phyloP scores from a whole-genome alignment of 2,329 filamentous ascomycete species.

The Aspergillus pseudonomiae region DNA sequence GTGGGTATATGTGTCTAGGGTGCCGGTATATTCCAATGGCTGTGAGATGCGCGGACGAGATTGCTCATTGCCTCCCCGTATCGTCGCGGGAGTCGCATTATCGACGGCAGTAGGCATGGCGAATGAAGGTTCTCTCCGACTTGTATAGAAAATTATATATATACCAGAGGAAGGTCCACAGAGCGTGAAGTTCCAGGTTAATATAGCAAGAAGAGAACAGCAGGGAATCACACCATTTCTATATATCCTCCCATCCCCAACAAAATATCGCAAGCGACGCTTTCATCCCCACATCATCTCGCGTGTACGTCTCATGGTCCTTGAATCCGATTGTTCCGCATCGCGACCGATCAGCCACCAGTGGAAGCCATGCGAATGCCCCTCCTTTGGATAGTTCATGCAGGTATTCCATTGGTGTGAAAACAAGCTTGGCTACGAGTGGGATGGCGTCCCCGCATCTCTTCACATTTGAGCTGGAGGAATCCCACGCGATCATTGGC shows the following conservation, averaged over 20 bases:
- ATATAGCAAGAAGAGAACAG: neutral
- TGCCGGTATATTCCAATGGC: slow-evolving; percentile 43
- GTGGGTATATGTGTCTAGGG: slow-evolving; percentile 41
- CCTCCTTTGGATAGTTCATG: neutral
- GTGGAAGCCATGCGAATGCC: neutral
- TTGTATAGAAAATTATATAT: neutral
- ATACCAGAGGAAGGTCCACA: neutral
- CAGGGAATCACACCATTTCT: neutral
- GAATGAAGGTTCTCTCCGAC: neutral
- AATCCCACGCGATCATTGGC: slow-evolving; percentile 15
- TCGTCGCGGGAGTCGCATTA: slow-evolving; percentile 9
- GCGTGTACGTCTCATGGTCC: neutral
- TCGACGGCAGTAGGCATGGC: slow-evolving; percentile 23
- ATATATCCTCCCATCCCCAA: neutral
- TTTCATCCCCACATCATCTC: neutral
- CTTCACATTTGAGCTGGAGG: neutral
- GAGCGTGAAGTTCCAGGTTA: neutral
- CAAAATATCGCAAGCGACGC: no score
- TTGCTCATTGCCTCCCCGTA: slow-evolving; percentile 27
- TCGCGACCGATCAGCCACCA: neutral
- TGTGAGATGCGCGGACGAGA: slow-evolving; percentile 27
- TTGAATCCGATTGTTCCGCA: neutral
- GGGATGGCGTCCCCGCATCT: neutral
- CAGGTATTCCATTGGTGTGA: neutral
- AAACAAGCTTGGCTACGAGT: neutral